Evolutionary conservation across 495 filamentous ascomycete genomes (phyloP).

Genomic region (Aspergillus olivimuriae): DNA sequence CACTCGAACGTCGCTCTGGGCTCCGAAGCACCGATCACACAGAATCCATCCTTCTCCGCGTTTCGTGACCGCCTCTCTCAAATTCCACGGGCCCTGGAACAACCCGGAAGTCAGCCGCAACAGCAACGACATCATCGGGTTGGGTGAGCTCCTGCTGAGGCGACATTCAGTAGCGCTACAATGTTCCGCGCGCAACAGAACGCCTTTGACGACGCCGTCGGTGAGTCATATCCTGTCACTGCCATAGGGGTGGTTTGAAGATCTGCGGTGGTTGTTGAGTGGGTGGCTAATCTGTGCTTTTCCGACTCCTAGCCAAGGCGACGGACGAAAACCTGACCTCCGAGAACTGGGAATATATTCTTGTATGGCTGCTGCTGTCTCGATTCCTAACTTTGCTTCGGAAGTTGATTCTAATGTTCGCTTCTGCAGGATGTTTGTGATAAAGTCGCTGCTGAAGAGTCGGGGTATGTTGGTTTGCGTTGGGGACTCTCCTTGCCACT

Average conservation of each 20-base stretch:
- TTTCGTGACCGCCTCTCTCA: too few species aligned
- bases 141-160: slow-evolving; percentile 1
- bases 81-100: too few species aligned
- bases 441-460: slow-evolving; percentile 64
- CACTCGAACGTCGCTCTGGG: too few species aligned
- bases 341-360: slow-evolving; percentile 98
- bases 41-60: too few species aligned
- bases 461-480: slow-evolving; percentile 42
- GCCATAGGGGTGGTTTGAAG: background rate
- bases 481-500: background rate
- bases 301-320: slow-evolving; percentile 69
- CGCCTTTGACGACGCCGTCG: slow-evolving; percentile 74
- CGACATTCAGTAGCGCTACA: slow-evolving; percentile 7
- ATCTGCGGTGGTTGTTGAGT: background rate
- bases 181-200: slow-evolving; percentile 83
- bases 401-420: slow-evolving; percentile 13
- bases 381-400: background rate
- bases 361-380: slow-evolving; percentile 42
- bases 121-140: too few species aligned
- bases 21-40: too few species aligned
- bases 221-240: slow-evolving; percentile 38
- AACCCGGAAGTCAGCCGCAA: too few species aligned
- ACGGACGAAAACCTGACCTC: slow-evolving; percentile 97
- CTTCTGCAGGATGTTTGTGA: slow-evolving; percentile 79
- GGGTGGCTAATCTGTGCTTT: slow-evolving; percentile 18